Percentiles rank a stretch among this genome's conserved stretches.
Evolutionary conservation across 2,329 filamentous ascomycete species (phyloP).

Genomic region (Amauroascus niger): DNA sequence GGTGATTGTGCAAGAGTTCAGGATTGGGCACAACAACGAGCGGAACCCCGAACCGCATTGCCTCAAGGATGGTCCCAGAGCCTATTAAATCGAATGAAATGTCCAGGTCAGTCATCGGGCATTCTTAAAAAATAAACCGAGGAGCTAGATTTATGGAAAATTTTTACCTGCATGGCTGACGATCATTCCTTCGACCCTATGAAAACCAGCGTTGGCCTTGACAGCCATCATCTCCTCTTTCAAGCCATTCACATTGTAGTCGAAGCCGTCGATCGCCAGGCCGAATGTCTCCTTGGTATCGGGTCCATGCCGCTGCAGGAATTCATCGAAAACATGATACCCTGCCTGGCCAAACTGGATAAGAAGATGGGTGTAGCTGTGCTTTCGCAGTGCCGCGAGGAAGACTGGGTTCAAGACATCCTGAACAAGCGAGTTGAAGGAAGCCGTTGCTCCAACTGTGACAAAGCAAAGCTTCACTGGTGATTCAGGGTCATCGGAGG

Average conservation of each 20-base stretch:
- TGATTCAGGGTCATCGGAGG: conserved; percentile 18
- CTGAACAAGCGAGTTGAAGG: conserved; percentile 62
- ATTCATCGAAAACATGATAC: conserved; percentile 43
- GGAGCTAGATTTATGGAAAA: not conserved
- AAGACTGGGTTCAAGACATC: conserved; percentile 55
- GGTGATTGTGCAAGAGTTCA: conserved; percentile 76
- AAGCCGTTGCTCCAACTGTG: conserved; percentile 84
- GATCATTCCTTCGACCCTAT: conserved; percentile 54
- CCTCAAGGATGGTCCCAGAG: conserved; percentile 80
- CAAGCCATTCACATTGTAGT: conserved; percentile 55
- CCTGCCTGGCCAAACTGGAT: conserved; percentile 73
- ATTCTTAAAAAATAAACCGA: too few relatives aligned
- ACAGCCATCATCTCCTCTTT: conserved; percentile 48
- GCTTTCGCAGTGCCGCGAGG: conserved; percentile 48
- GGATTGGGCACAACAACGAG: conserved; percentile 87
- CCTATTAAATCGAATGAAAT: conserved; percentile 44
- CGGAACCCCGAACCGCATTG: conserved; percentile 60
- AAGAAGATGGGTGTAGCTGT: conserved; percentile 60
- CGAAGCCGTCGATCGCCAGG: conserved; percentile 52
- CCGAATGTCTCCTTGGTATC: conserved; percentile 26
- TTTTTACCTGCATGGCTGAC: conserved; percentile 80
- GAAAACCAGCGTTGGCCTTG: conserved; percentile 35
- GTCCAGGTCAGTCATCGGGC: not conserved
- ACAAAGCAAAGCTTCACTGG: conserved; percentile 57
- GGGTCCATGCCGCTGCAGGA: conserved; percentile 21